Conservation (phyloP, 768 basidiomycete species). For the Psilocybe tampanensis region DNA sequence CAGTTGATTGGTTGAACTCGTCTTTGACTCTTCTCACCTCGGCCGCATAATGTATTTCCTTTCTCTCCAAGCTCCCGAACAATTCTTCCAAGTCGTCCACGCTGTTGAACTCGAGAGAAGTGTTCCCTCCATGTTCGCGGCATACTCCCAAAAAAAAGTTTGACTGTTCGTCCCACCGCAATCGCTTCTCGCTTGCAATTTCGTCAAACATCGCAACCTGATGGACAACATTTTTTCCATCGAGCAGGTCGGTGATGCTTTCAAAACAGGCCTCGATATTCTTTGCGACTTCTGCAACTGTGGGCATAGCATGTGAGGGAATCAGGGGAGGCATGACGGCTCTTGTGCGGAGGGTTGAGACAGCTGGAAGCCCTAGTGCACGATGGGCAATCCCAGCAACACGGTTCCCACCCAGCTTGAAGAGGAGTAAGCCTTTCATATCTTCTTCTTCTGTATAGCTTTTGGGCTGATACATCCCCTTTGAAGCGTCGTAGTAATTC, state of each 20-base stretch:
- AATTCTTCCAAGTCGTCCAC: constrained; percentile 25
- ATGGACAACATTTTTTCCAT: neutral
- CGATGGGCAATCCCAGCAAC: constrained; percentile 26
- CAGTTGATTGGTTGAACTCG: neutral
- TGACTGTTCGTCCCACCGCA: constrained; percentile 25
- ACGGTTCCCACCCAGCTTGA: constrained; percentile 23
- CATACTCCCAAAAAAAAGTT: constrained; percentile 31
- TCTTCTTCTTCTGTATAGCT: constrained; percentile 26
- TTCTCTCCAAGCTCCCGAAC: constrained; percentile 17
- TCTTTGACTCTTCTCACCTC: constrained; percentile 23
- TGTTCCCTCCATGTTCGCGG: constrained; percentile 23
- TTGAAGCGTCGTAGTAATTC: constrained; percentile 5
- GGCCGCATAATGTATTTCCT: constrained; percentile 23
- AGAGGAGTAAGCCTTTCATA: constrained; percentile 20
- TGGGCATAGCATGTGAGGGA: neutral
- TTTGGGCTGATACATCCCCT: constrained; percentile 24
- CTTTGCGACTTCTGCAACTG: neutral
- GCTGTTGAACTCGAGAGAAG: constrained; percentile 20
- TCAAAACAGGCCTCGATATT: constrained; percentile 1
- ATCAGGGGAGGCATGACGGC: constrained; percentile 16
- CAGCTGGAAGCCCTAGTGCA: constrained; percentile 17
- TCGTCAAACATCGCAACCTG: constrained; percentile 30
- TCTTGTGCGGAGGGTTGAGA: constrained; percentile 13
- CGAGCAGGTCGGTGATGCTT: neutral
- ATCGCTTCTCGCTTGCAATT: constrained; percentile 25